Conservation (phyloP, 1,284 basidiomycete species). For the Erythrobasidium hasegawianum region DNA sequence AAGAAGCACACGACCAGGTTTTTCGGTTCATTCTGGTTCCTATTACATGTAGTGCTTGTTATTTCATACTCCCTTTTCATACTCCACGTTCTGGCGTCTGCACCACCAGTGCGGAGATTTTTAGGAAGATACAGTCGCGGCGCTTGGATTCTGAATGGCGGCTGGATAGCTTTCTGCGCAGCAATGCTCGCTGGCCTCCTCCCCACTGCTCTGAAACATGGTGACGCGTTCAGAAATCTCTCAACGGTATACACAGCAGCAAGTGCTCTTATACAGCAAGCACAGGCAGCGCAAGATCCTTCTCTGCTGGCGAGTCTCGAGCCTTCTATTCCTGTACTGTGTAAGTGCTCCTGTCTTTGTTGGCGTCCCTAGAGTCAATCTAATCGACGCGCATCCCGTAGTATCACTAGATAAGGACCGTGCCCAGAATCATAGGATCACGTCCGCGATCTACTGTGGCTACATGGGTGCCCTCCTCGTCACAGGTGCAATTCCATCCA, state of each 20-base stretch:
- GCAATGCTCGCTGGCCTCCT: conserved; percentile 1
- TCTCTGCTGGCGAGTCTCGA: background rate
- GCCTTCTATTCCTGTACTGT: background rate
- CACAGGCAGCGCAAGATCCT: conserved; percentile 4
- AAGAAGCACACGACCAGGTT: conserved; percentile 1
- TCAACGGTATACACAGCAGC: background rate
- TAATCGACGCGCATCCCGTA: too few species aligned
- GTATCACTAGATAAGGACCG: background rate
- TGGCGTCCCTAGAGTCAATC: too few species aligned
- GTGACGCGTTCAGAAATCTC: background rate
- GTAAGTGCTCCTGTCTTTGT: conserved; percentile 1
- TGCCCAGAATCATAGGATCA: background rate
- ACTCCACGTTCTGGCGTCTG: conserved; percentile 10
- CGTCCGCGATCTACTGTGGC: background rate
- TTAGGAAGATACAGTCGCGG: background rate
- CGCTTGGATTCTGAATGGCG: conserved; percentile 1
- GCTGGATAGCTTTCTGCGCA: background rate
- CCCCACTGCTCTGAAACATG: conserved; percentile 8
- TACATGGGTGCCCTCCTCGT: conserved; percentile 5
- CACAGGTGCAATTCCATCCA: conserved; percentile 8
- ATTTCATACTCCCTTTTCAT: conserved; percentile 12
- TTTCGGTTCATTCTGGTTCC: conserved; percentile 11
- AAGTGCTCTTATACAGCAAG: background rate
- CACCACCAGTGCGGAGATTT: conserved; percentile 17
- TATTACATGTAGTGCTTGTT: conserved; percentile 1